A percentile compares a stretch with the other conserved stretches of the same genome.
phyloP scores from a whole-genome alignment of 2,329 filamentous ascomycete genomes.

The Aspergillus ibericus region DNA sequence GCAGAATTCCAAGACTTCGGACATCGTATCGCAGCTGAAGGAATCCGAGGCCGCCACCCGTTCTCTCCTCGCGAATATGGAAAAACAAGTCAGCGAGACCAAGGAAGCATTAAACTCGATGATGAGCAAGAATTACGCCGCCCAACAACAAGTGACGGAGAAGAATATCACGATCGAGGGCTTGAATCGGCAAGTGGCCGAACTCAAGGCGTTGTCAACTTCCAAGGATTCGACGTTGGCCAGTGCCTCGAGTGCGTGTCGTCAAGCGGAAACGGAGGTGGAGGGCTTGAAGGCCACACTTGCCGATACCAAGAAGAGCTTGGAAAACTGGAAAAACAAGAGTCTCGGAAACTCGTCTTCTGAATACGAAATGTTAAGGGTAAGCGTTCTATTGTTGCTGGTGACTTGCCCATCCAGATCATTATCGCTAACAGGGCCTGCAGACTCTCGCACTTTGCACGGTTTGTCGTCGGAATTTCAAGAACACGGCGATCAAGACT shows the following conservation, averaged over 20 bases:
- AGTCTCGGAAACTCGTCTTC: conserved; percentile 76
- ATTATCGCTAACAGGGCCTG: conserved; percentile 16
- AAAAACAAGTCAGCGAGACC: conserved; percentile 85
- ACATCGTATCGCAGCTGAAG: conserved; percentile 91
- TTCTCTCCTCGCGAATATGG: conserved; percentile 74
- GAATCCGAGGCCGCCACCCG: conserved; percentile 79
- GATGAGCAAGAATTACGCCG: conserved; percentile 69
- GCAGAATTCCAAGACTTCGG: conserved; percentile 86
- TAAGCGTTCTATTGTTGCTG: conserved; percentile 48
- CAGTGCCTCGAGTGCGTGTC: conserved; percentile 62
- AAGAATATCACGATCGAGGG: conserved; percentile 68
- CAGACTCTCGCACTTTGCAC: conserved; percentile 81
- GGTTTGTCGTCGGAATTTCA: conserved; percentile 89
- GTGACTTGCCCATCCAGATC: not conserved
- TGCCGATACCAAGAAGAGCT: conserved; percentile 75
- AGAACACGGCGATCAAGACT: conserved; percentile 88
- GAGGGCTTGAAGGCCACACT: conserved; percentile 77
- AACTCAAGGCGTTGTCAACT: conserved; percentile 72
- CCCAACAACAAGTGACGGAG: conserved; percentile 72
- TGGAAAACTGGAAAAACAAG: conserved; percentile 83
- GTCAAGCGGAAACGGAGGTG: conserved; percentile 67
- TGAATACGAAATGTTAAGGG: conserved; percentile 81
- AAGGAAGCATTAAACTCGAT: conserved; percentile 74
- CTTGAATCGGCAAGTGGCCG: conserved; percentile 71
- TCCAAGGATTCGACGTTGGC: conserved; percentile 70